Conservation (phyloP, 2,329 filamentous ascomycete genomes). For the Capronia epimyces region DNA sequence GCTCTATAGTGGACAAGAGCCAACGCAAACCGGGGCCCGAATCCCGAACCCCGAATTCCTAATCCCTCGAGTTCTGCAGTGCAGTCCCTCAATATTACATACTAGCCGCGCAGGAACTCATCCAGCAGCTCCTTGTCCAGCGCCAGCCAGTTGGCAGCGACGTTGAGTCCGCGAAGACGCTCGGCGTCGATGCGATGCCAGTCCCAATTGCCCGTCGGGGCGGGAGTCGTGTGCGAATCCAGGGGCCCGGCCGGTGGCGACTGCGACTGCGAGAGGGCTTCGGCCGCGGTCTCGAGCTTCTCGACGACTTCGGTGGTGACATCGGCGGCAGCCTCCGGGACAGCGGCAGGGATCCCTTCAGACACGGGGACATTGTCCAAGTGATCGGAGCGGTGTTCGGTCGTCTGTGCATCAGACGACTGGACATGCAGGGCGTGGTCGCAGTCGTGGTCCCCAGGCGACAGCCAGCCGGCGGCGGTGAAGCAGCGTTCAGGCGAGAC, state of each 20-base stretch:
- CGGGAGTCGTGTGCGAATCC: slow-evolving; percentile 33
- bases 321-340: slow-evolving; percentile 9
- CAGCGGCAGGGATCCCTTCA: slow-evolving; percentile 16
- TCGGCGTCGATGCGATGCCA: slow-evolving; percentile 58
- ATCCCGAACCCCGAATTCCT: too few species aligned
- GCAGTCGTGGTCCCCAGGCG: too few species aligned
- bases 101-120: slow-evolving; percentile 35
- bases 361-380: not conserved
- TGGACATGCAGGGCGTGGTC: not conserved
- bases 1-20: not conserved
- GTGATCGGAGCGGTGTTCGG: too few species aligned
- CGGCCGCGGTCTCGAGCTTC: slow-evolving; percentile 28
- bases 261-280: slow-evolving; percentile 22
- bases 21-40: too few species aligned
- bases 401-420: too few species aligned
- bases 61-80: too few species aligned
- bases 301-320: slow-evolving; percentile 16
- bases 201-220: slow-evolving; percentile 46
- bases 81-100: not conserved
- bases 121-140: slow-evolving; percentile 50
- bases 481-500: slow-evolving; percentile 75
- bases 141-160: slow-evolving; percentile 51
- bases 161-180: slow-evolving; percentile 49
- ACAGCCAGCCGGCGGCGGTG: slow-evolving; percentile 66
- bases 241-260: slow-evolving; percentile 24